Conservation (phyloP, 208 protist genomes). For the Leptomonas pyrrhocoris region DNA sequence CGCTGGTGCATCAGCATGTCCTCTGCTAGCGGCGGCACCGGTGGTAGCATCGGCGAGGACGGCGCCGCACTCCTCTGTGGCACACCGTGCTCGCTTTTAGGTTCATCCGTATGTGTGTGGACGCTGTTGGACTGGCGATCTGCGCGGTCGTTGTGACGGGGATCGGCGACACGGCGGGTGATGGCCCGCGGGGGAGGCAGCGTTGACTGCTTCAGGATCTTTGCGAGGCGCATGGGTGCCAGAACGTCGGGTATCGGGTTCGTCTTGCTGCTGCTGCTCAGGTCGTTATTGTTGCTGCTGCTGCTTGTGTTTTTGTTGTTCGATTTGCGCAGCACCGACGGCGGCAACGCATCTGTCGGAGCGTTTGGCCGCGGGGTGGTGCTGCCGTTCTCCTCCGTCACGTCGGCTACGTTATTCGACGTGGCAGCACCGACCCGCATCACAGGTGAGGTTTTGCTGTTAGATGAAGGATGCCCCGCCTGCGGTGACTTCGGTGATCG, state of each 20-base stretch:
- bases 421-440: not conserved
- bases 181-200: not conserved
- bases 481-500: not conserved
- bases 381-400: not conserved
- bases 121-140: not conserved
- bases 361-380: not conserved
- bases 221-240: not conserved
- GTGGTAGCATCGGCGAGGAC: not conserved
- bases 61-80: not conserved
- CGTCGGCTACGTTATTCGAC: not conserved
- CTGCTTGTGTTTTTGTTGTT: not conserved
- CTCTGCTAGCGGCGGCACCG: not conserved
- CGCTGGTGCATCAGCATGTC: slow-evolving; percentile 13
- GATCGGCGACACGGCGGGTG: not conserved
- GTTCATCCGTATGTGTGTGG: not conserved
- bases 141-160: not conserved
- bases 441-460: not conserved
- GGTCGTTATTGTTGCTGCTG: not conserved
- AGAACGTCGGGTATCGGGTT: not conserved
- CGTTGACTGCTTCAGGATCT: not conserved
- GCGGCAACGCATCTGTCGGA: not conserved
- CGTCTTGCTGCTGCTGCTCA: not conserved
- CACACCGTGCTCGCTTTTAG: not conserved
- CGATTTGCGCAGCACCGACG: not conserved
- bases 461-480: not conserved